Evolutionary conservation across 2,329 filamentous ascomycete genomes (phyloP).

Genomic region (Cladosporium austrohemisphaericum): DNA sequence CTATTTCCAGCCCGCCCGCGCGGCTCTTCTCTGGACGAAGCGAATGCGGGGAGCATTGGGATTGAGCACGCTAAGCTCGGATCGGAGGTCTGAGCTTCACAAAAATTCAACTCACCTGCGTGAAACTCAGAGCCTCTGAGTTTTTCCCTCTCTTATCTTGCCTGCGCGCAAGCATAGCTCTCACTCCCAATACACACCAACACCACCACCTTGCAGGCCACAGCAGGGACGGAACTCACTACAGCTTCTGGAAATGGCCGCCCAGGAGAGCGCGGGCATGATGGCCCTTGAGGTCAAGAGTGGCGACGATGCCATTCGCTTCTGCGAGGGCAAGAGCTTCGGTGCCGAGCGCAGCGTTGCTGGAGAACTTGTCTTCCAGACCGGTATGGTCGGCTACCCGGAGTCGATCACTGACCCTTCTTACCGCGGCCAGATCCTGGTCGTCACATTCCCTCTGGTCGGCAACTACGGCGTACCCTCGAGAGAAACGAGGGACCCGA

Average conservation of each 20-base stretch:
- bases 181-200: background rate
- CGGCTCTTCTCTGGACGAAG: slow-evolving; percentile 5
- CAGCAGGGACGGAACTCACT: slow-evolving; percentile 11
- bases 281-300: slow-evolving; percentile 91
- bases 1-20: background rate
- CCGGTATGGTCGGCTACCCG: slow-evolving; percentile 97
- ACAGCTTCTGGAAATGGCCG: slow-evolving; percentile 15
- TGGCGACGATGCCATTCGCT: slow-evolving; percentile 56
- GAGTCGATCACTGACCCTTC: slow-evolving; percentile 88
- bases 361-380: slow-evolving; percentile 98
- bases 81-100: too few species aligned
- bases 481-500: slow-evolving; percentile 75
- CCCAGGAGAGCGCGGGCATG: slow-evolving; percentile 23
- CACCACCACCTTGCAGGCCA: slow-evolving; percentile 11
- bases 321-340: slow-evolving; percentile 94
- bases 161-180: slow-evolving; percentile 9
- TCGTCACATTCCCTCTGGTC: slow-evolving; percentile 91
- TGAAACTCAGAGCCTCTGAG: slow-evolving; percentile 3
- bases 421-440: slow-evolving; percentile 88
- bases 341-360: slow-evolving; percentile 91
- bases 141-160: slow-evolving; percentile 11
- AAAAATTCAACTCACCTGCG: too few species aligned
- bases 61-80: too few species aligned
- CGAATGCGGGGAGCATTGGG: background rate
- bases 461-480: slow-evolving; percentile 98